Evolutionary conservation across 139 green algal genomes (phyloP).

Genomic region (Nannochloris sp.): DNA sequence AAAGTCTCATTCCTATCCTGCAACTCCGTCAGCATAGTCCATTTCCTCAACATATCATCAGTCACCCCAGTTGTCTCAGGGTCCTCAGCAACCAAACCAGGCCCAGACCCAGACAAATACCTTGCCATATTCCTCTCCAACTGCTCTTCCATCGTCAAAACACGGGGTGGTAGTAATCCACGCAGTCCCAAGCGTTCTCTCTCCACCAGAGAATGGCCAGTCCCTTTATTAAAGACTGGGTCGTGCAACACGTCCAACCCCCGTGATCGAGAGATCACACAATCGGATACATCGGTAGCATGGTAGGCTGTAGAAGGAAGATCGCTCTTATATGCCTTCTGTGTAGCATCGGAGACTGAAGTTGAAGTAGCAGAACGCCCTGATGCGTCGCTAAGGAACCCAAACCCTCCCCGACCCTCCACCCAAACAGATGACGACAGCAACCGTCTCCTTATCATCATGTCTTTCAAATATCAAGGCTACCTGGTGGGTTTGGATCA

Average conservation of each 20-base stretch:
- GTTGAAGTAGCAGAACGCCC: too few relatives aligned
- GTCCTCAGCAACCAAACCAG: conserved; percentile 21
- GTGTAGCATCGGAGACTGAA: too few relatives aligned
- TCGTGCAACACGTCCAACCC: conserved; percentile 28
- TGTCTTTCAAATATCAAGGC: too few relatives aligned
- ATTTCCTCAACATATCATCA: conserved; percentile 55
- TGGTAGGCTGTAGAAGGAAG: conserved; percentile 10
- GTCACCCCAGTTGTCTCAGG: conserved; percentile 49
- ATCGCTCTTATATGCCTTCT: not conserved
- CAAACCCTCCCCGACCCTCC: too few relatives aligned
- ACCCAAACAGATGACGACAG: too few relatives aligned
- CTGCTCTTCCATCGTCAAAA: conserved; percentile 53
- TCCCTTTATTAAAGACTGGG: conserved; percentile 50
- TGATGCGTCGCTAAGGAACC: too few relatives aligned
- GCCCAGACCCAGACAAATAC: conserved; percentile 35
- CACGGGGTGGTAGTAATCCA: conserved; percentile 72
- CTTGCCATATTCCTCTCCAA: conserved; percentile 50
- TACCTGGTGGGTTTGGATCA: too few relatives aligned
- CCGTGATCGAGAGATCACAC: not conserved
- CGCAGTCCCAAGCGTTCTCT: conserved; percentile 77
- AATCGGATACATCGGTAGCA: conserved; percentile 18
- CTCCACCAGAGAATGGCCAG: conserved; percentile 65
- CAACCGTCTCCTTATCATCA: too few relatives aligned
- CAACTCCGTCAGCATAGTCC: conserved; percentile 60
- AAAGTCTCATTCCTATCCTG: conserved; percentile 93